Conservation (phyloP, 768 basidiomycete species). For the Suillus occidentalis region DNA sequence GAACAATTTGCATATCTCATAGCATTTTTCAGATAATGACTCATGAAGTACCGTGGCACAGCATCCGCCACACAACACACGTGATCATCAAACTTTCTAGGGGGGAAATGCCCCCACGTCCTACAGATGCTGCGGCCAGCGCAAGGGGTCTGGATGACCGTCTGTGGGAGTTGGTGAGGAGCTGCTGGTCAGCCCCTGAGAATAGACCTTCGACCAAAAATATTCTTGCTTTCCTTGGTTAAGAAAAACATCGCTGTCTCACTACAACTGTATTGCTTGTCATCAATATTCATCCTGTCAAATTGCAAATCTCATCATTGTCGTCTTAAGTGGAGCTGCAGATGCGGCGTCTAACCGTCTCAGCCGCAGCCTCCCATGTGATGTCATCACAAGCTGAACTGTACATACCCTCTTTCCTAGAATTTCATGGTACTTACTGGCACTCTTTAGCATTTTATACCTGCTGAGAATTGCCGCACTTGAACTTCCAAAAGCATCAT, state of each 20-base stretch:
- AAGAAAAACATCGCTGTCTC: neutral
- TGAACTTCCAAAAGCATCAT: too few relatives aligned
- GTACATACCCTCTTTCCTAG: too few relatives aligned
- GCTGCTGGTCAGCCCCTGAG: constrained; percentile 42
- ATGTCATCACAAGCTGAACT: constrained; percentile 26
- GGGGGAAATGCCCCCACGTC: constrained; percentile 45
- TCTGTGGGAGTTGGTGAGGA: constrained; percentile 44
- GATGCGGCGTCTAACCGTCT: neutral
- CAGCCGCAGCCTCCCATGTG: constrained; percentile 46
- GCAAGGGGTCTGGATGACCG: constrained; percentile 46
- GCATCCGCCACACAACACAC: constrained; percentile 51
- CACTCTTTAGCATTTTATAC: too few relatives aligned
- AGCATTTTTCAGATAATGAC: constrained; percentile 45
- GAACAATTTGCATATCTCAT: neutral
- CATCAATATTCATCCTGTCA: neutral
- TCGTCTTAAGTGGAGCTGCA: neutral
- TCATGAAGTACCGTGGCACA: constrained; percentile 51
- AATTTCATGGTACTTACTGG: too few relatives aligned
- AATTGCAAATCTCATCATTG: neutral
- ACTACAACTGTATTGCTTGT: neutral
- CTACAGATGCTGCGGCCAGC: constrained; percentile 33
- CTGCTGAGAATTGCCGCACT: too few relatives aligned
- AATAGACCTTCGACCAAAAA: constrained; percentile 42
- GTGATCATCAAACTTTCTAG: constrained; percentile 45
- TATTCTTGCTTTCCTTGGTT: constrained; percentile 25